Evolutionary conservation across 176 grass and related monocot species (phyloP).

Genomic region (Aegilops bicornis): DNA sequence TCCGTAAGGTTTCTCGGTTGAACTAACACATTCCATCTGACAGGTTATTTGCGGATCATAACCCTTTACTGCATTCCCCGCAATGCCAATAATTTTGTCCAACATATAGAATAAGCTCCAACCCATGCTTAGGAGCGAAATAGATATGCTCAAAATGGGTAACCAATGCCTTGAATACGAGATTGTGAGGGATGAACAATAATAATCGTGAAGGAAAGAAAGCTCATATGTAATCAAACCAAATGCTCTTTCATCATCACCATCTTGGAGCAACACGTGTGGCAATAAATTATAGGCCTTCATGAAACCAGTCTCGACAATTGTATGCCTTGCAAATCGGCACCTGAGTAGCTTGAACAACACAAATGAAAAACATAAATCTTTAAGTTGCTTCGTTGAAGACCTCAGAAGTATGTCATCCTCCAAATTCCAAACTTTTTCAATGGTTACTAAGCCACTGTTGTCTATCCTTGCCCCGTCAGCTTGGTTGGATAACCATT

Average conservation of each 20-base stretch:
- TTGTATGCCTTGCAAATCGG: not conserved
- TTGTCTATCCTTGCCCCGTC: not conserved
- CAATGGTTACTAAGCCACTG: not conserved
- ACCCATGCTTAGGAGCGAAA: no score
- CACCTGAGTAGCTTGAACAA: constrained; percentile 10
- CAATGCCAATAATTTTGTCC: no score
- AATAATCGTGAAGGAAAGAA: constrained; percentile 21
- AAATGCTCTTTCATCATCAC: not conserved
- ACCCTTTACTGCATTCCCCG: no score
- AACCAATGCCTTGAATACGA: not conserved
- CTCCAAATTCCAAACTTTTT: not conserved
- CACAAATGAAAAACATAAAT: not conserved
- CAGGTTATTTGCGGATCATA: no score
- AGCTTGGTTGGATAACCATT: not conserved
- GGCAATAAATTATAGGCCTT: not conserved
- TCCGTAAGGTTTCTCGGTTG: not conserved
- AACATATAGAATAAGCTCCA: no score
- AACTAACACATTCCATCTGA: no score
- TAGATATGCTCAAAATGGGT: not conserved
- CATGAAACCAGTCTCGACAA: not conserved
- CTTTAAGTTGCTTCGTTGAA: not conserved
- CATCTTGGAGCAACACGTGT: not conserved
- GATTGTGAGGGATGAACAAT: not conserved
- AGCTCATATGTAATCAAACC: not conserved
- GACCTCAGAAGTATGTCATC: not conserved